Evolutionary conservation across 1,284 basidiomycete species (phyloP).

Genomic region (Cryptococcus sp.): DNA sequence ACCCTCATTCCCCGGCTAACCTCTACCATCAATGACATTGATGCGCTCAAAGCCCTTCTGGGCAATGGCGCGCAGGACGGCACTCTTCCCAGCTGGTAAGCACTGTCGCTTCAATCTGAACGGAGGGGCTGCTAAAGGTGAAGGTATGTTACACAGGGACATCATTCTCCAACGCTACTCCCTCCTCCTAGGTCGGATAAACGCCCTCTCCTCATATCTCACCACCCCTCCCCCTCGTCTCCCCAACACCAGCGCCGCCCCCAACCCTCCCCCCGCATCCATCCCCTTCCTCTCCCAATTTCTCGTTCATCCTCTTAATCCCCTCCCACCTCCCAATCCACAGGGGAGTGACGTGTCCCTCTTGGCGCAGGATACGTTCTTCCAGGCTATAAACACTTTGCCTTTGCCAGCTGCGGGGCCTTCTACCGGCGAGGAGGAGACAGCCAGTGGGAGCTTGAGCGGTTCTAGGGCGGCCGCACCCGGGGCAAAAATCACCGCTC

Average conservation of each 20-base stretch:
- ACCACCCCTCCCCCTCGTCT: constrained; percentile 16
- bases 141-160: constrained; percentile 27
- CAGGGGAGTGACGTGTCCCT: constrained; percentile 12
- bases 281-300: constrained; percentile 20
- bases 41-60: constrained; percentile 31
- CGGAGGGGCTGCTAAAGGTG: background rate
- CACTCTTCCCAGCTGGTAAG: constrained; percentile 43
- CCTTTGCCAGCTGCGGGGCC: constrained; percentile 13
- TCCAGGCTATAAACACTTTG: constrained; percentile 33
- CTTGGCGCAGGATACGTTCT: constrained; percentile 34
- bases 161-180: constrained; percentile 39
- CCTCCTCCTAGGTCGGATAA: constrained; percentile 37
- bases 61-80: constrained; percentile 33
- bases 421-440: background rate
- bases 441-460: background rate
- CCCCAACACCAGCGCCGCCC: background rate
- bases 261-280: background rate
- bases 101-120: background rate
- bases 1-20: constrained; percentile 38
- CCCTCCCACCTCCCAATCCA: constrained; percentile 18
- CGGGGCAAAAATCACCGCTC: background rate
- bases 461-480: no score
- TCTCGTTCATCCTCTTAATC: constrained; percentile 38
- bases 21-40: constrained; percentile 46
- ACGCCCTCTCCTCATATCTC: constrained; percentile 30